A percentile compares a stretch with the other conserved stretches of the same genome.
Conservation (phyloP, 2,329 filamentous ascomycete species). For the Aureobasidium lini region DNA sequence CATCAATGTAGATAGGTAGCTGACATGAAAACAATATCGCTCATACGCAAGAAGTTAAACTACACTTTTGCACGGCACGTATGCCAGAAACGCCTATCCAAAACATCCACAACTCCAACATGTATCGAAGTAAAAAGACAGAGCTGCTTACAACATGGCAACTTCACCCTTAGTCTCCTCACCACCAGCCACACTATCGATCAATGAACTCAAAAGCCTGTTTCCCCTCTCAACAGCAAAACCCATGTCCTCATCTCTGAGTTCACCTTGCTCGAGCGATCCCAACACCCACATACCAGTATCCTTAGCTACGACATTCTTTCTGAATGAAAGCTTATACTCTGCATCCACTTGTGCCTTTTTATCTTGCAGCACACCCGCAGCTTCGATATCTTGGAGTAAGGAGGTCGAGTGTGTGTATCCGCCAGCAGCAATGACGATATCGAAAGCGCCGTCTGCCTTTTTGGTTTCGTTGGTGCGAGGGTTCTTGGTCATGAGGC, state of each 20-base stretch:
- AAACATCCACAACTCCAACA: no score
- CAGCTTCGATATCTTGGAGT: background rate
- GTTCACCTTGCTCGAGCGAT: conserved; percentile 17
- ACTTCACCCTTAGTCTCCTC: conserved; percentile 15
- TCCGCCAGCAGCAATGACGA: conserved; percentile 20
- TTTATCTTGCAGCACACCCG: background rate
- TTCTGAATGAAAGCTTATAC: conserved; percentile 16
- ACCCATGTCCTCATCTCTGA: conserved; percentile 19
- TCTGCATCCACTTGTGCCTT: background rate
- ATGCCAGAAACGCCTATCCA: no score
- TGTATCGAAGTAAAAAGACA: background rate
- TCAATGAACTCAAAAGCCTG: conserved; percentile 17
- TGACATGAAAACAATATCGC: background rate
- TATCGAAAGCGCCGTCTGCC: conserved; percentile 6
- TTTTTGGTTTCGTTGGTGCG: conserved; percentile 16
- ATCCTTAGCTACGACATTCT: background rate
- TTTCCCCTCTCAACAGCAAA: conserved; percentile 19
- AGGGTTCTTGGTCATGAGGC: conserved; percentile 15
- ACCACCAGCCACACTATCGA: conserved; percentile 10
- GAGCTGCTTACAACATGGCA: conserved; percentile 19
- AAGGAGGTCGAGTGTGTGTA: conserved; percentile 4
- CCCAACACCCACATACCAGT: conserved; percentile 21
- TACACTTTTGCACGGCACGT: background rate
- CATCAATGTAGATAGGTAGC: background rate
- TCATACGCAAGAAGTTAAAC: background rate